A percentile compares a stretch with the other conserved stretches of the same genome.
Evolutionary conservation across 2,329 filamentous ascomycete species (phyloP).

Genomic region (Epichloe gansuensis): DNA sequence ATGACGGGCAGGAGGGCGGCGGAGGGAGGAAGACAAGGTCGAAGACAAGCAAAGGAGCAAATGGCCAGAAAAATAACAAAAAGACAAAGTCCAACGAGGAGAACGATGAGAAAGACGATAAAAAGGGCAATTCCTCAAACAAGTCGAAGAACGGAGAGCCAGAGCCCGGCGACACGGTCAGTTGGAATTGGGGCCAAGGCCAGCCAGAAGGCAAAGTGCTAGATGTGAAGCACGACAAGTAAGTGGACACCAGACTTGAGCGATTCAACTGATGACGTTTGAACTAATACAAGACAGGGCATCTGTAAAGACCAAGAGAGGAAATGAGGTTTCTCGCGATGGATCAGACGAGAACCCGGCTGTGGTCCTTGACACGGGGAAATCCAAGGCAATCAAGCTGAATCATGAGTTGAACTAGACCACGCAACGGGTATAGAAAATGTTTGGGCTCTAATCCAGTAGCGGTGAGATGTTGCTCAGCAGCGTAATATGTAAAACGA

Average conservation of each 20-base stretch:
- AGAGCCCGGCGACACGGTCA: constrained; percentile 29
- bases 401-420: constrained; percentile 6
- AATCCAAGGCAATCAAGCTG: constrained; percentile 6
- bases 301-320: constrained; percentile 27
- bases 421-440: background rate
- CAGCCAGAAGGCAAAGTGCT: constrained; percentile 31
- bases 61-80: background rate
- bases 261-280: background rate
- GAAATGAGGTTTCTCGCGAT: constrained; percentile 27
- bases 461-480: background rate
- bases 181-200: constrained; percentile 33
- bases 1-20: background rate
- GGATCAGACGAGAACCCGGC: constrained; percentile 29
- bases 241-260: constrained; percentile 7
- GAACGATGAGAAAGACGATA: background rate
- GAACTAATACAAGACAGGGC: constrained; percentile 13
- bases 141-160: constrained; percentile 15
- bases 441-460: background rate
- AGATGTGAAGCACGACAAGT: constrained; percentile 31
- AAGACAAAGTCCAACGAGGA: background rate
- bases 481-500: no score
- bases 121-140: constrained; percentile 3
- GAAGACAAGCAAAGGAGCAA: background rate
- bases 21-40: background rate
- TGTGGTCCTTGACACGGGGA: constrained; percentile 25